These are phyloP conservation scores for Thinopyrum elongatum DNA, from an alignment of 176 grass and related monocot genomes.

Conservation along the genomic window DNA sequence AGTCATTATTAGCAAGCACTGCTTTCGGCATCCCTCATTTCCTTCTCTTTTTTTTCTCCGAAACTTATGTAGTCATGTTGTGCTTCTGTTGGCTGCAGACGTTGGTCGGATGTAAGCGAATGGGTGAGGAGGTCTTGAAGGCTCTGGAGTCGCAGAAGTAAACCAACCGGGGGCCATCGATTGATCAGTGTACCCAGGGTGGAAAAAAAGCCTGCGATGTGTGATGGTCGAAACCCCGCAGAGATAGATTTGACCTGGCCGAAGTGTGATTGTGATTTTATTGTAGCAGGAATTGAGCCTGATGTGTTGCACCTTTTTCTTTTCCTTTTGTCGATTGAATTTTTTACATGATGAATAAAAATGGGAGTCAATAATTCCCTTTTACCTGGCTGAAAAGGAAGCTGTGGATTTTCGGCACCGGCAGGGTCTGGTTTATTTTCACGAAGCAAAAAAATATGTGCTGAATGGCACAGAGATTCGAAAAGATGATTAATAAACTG, in stretches of 20 bases:
- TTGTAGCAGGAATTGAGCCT: neutral
- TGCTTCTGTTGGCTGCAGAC: slow-evolving; percentile 43
- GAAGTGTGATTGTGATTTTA: neutral
- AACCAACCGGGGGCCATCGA: neutral
- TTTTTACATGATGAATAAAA: neutral
- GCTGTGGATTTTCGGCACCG: neutral
- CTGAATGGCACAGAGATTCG: neutral
- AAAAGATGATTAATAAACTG: too few species aligned
- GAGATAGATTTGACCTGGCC: neutral
- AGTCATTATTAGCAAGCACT: neutral
- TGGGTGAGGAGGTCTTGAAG: slow-evolving; percentile 87
- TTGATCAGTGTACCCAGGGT: neutral
- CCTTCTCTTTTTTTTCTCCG: neutral
- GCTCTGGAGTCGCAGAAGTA: slow-evolving; percentile 45
- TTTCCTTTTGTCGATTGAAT: neutral
- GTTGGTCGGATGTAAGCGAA: slow-evolving; percentile 86
- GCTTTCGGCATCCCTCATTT: neutral
- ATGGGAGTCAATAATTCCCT: too few species aligned
- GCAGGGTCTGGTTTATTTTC: neutral
- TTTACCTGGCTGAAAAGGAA: neutral
- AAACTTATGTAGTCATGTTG: neutral
- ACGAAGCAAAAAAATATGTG: neutral
- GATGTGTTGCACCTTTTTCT: neutral
- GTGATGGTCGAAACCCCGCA: neutral
- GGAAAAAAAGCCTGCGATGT: neutral